These are phyloP conservation scores for Larix kaempferi DNA, from an alignment of 75 land plant genomes.

Conservation along the genomic window DNA sequence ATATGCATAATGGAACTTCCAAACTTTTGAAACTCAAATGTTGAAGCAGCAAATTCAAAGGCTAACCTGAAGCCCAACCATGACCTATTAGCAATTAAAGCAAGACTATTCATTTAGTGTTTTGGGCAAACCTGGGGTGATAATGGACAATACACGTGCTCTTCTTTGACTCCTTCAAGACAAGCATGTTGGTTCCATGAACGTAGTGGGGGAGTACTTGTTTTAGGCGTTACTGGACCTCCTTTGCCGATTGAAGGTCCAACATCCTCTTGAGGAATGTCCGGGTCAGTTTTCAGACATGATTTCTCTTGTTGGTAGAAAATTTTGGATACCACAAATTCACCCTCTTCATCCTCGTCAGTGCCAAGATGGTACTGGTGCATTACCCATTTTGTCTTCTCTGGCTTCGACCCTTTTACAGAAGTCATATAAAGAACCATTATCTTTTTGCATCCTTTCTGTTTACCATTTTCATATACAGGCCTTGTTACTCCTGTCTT, in stretches of 20 bases:
- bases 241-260: slow-evolving; percentile 9
- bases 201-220: slow-evolving; percentile 33
- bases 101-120: neutral
- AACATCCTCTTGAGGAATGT: slow-evolving; percentile 20
- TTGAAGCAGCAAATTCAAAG: slow-evolving; percentile 5
- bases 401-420: slow-evolving; percentile 52
- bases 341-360: slow-evolving; percentile 88
- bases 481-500: slow-evolving; percentile 89
- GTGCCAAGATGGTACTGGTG: slow-evolving; percentile 93
- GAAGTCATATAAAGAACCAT: slow-evolving; percentile 83
- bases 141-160: neutral
- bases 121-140: slow-evolving; percentile 14
- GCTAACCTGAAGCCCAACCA: neutral
- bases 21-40: neutral
- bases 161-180: slow-evolving; percentile 20
- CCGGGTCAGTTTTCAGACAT: slow-evolving; percentile 21
- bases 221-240: slow-evolving; percentile 63
- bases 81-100: neutral
- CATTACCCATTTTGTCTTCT: slow-evolving; percentile 93
- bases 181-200: slow-evolving; percentile 16
- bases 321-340: slow-evolving; percentile 80
- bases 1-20: neutral
- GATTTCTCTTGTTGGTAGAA: slow-evolving; percentile 60
- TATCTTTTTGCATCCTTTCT: slow-evolving; percentile 86
- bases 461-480: slow-evolving; percentile 63